Conservation (phyloP, 805 yeast genomes). For the Cyberlindnera xylosilytica region DNA sequence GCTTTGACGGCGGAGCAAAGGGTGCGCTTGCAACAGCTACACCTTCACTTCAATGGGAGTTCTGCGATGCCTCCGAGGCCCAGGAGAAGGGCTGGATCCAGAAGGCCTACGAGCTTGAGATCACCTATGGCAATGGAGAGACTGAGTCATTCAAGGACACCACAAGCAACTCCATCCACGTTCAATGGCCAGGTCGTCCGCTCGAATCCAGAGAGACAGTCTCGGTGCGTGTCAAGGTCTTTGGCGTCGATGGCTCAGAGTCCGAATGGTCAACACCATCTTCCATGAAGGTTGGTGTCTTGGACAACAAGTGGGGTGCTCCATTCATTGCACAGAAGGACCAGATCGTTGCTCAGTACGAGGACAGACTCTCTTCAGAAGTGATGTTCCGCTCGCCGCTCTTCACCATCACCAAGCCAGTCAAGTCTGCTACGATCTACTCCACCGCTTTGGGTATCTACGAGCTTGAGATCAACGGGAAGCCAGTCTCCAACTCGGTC, state of each 20-base stretch:
- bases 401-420: constrained; percentile 2
- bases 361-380: constrained; percentile 14
- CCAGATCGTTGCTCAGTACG: constrained; percentile 7
- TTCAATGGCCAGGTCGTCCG: constrained; percentile 14
- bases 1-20: constrained; percentile 12
- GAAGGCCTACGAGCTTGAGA: constrained; percentile 5
- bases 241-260: constrained; percentile 13
- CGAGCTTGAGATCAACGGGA: constrained; percentile 18
- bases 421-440: constrained; percentile 13
- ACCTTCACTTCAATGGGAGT: constrained; percentile 13
- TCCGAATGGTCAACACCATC: constrained; percentile 12
- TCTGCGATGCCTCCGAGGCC: no score
- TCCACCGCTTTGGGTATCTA: constrained; percentile 18
- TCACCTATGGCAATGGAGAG: background rate
- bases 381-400: constrained; percentile 15
- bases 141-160: background rate
- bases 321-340: constrained; percentile 10
- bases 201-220: constrained; percentile 10
- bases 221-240: constrained; percentile 8
- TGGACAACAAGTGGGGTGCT: constrained; percentile 14
- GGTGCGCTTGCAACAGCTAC: constrained; percentile 11
- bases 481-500: constrained; percentile 9
- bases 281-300: constrained; percentile 9
- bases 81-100: constrained; percentile 16
- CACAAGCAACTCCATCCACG: constrained; percentile 2